Evolutionary conservation across 441 rosid genomes (phyloP), one percentile per base, ranked within the genome.

Genomic region (Syzygium syzygioides): DNA sequence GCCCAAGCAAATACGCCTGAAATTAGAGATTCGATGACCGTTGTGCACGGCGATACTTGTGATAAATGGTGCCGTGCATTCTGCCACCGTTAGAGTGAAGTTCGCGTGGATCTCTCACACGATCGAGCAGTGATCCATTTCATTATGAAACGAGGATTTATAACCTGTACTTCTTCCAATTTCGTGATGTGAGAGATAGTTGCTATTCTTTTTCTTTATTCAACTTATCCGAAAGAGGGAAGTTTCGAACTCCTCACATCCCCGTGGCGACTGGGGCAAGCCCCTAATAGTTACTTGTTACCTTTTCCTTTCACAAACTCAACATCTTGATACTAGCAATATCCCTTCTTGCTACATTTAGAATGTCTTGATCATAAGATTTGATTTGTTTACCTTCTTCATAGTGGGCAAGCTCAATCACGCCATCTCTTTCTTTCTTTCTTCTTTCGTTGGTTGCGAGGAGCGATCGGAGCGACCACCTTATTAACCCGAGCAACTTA

Each of bases 11-110:
- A 32, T 64, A 1, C 76, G 15, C 11, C n/a, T 11, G 34, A 30
- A 15, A 37, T 20, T 37, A 37, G 80, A 20, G 26, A 68, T 68
- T 34, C 3, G 3, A 37, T 48, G 8, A 20, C 14, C 28, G 10
- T 1, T 1, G 2, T 0, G 48, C 2, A 17, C 9, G 3, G 4
- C 10, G 48, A 34, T 19, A 5, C 11, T 9, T 3, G 1, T 11
- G 28, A 57, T 57, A 10, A 57, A 23, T 23, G 4, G 48, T 4
- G 0, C 1, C 8, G 9, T 30, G 41, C 23, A 30, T 30, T 2
- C 32, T 32, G 23, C 32, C 41, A 1, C 23, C 57, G 0, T 64
- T 30, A 64, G 6, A 17, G 0, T 2, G 41, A 68, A 19, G 45
- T 68, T 37, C 7, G 6, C 48, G 4, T 34, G 26, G 2, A 68